These are phyloP conservation scores for Colletotrichum truncatum DNA, from an alignment of 2,329 filamentous ascomycete genomes.

Conservation along the genomic window DNA sequence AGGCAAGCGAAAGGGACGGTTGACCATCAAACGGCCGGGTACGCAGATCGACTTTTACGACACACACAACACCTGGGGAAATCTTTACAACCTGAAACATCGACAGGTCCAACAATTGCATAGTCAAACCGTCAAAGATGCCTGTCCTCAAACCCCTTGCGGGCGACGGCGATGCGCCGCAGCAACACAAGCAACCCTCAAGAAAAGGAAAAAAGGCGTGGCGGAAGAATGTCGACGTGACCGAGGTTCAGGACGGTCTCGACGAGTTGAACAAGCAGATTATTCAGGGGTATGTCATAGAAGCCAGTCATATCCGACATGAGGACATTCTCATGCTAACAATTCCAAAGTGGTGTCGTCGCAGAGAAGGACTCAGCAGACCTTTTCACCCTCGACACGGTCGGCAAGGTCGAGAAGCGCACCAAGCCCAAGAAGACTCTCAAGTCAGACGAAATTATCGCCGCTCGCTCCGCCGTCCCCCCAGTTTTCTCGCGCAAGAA, in stretches of 20 bases:
- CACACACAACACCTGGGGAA: background rate
- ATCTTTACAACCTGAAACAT: background rate
- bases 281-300: conserved; percentile 76
- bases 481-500: conserved; percentile 84
- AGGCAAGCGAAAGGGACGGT: background rate
- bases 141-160: conserved; percentile 60
- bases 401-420: conserved; percentile 73
- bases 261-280: conserved; percentile 88
- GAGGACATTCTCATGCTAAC: background rate
- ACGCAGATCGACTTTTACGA: conserved; percentile 18
- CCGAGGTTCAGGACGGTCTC: conserved; percentile 84
- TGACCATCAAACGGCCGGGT: background rate
- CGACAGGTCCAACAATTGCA: background rate
- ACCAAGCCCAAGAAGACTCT: conserved; percentile 78
- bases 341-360: conserved; percentile 75
- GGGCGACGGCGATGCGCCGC: conserved; percentile 69
- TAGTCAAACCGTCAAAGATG: conserved; percentile 48
- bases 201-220: conserved; percentile 98
- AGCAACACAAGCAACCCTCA: conserved; percentile 87
- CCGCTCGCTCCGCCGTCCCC: conserved; percentile 82
- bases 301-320: too few relatives aligned
- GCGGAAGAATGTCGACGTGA: conserved; percentile 97
- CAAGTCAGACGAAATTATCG: conserved; percentile 92
- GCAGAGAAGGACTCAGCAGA: conserved; percentile 84
- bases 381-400: conserved; percentile 85